These are phyloP conservation scores for Macrophomina phaseolina DNA, from an alignment of 2,329 filamentous ascomycete species.

Conservation along the genomic window DNA sequence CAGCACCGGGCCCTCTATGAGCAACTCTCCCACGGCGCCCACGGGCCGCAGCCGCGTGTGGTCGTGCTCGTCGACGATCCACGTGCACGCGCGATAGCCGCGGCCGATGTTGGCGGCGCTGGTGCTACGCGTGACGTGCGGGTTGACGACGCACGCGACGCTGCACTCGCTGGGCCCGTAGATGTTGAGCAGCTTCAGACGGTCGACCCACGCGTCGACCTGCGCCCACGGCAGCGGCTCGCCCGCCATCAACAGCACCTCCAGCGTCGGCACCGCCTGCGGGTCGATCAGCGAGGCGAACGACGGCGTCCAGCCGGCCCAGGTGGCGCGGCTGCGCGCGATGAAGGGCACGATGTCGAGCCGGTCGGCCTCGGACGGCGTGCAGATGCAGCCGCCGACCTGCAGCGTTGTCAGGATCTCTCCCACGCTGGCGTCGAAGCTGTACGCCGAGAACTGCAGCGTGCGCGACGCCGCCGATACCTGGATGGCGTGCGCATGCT, in stretches of 20 bases:
- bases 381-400: conserved; percentile 48
- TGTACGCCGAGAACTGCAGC: conserved; percentile 45
- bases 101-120: conserved; percentile 25
- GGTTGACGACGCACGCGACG: conserved; percentile 27
- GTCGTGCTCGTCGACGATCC: conserved; percentile 40
- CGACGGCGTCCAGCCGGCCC: conserved; percentile 71
- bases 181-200: not conserved
- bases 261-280: conserved; percentile 63
- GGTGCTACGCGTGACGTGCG: no score
- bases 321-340: conserved; percentile 74
- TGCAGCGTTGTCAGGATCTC: conserved; percentile 42
- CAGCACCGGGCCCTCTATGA: conserved; percentile 63
- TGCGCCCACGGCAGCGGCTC: conserved; percentile 35
- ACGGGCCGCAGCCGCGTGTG: conserved; percentile 36
- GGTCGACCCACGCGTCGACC: conserved; percentile 29
- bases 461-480: conserved; percentile 31
- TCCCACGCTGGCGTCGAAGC: conserved; percentile 41
- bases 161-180: not conserved
- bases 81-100: conserved; percentile 29
- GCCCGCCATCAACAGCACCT: conserved; percentile 38
- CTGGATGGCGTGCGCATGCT: no score
- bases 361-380: conserved; percentile 44
- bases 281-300: conserved; percentile 78
- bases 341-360: conserved; percentile 67
- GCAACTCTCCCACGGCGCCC: conserved; percentile 57